Conservation (phyloP, 2,329 filamentous ascomycete species). For the Trichophyton rubrum region DNA sequence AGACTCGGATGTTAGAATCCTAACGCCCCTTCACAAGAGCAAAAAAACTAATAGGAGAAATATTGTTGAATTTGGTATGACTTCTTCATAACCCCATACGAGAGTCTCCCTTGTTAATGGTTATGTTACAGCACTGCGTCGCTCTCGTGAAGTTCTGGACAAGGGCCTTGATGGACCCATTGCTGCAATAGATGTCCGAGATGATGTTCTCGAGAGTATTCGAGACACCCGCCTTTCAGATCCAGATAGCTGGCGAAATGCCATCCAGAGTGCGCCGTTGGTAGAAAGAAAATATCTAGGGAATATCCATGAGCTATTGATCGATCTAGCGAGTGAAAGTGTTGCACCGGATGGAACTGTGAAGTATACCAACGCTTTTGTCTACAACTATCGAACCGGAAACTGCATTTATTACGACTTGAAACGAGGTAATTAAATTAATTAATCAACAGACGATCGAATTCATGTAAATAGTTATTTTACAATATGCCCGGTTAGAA, state of each 20-base stretch:
- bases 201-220: slow-evolving; percentile 67
- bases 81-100: slow-evolving; percentile 25
- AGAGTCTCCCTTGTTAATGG: not conserved
- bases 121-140: slow-evolving; percentile 35
- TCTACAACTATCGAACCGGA: slow-evolving; percentile 83
- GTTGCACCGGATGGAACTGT: slow-evolving; percentile 37
- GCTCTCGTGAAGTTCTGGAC: slow-evolving; percentile 50
- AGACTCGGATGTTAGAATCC: slow-evolving; percentile 68
- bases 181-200: slow-evolving; percentile 75
- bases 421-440: slow-evolving; percentile 22
- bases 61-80: slow-evolving; percentile 68
- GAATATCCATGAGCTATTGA: slow-evolving; percentile 67
- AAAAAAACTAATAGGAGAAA: slow-evolving; percentile 85
- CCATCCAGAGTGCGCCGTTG: slow-evolving; percentile 65
- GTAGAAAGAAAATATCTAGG: slow-evolving; percentile 70
- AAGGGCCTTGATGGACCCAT: slow-evolving; percentile 67
- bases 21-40: slow-evolving; percentile 67
- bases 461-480: slow-evolving; percentile 7
- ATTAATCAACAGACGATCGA: slow-evolving; percentile 14
- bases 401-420: slow-evolving; percentile 80
- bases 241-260: slow-evolving; percentile 66
- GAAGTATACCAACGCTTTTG: slow-evolving; percentile 58
- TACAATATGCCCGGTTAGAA: not conserved
- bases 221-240: slow-evolving; percentile 64
- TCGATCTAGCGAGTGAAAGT: slow-evolving; percentile 45